A percentile compares a stretch with the other conserved stretches of the same genome.
These are phyloP conservation scores for Hypomontagnella monticulosa DNA, from an alignment of 495 filamentous ascomycete species.

Conservation along the genomic window DNA sequence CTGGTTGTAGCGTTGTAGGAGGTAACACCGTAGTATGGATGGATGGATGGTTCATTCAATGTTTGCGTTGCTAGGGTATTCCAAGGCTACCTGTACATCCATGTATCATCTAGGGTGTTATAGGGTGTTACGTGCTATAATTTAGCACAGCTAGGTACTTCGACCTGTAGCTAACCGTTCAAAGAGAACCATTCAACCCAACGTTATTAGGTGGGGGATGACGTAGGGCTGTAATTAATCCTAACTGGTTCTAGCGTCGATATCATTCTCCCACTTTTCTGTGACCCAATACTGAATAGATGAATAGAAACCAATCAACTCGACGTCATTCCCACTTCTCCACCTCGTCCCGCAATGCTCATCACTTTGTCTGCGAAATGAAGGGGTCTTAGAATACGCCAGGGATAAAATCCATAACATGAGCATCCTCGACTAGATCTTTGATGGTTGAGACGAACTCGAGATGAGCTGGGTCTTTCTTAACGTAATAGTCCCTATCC, in stretches of 20 bases:
- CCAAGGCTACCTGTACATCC: too few species aligned
- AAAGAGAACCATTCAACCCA: background rate
- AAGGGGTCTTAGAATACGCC: conserved; percentile 45
- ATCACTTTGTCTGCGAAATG: background rate
- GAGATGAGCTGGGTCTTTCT: conserved; percentile 63
- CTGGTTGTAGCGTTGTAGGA: background rate
- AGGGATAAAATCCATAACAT: conserved; percentile 58
- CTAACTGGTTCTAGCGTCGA: conserved; percentile 24
- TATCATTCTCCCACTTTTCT: background rate
- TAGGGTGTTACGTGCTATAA: too few species aligned
- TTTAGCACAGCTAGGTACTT: too few species aligned
- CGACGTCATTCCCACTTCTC: conserved; percentile 15
- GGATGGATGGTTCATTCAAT: too few species aligned
- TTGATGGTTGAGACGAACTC: conserved; percentile 53
- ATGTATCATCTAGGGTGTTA: too few species aligned
- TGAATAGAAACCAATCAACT: conserved; percentile 42
- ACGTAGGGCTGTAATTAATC: conserved; percentile 40
- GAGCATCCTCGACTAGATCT: conserved; percentile 48
- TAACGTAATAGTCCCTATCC: conserved; percentile 65
- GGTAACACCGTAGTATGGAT: too few species aligned
- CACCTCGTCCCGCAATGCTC: conserved; percentile 1
- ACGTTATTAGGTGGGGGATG: conserved; percentile 34
- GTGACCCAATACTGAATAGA: background rate
- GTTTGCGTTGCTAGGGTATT: conserved; percentile 7
- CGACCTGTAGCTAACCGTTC: too few species aligned